These are phyloP conservation scores for Thelephora terrestris DNA, from an alignment of 1,284 basidiomycete genomes.

Conservation along the genomic window DNA sequence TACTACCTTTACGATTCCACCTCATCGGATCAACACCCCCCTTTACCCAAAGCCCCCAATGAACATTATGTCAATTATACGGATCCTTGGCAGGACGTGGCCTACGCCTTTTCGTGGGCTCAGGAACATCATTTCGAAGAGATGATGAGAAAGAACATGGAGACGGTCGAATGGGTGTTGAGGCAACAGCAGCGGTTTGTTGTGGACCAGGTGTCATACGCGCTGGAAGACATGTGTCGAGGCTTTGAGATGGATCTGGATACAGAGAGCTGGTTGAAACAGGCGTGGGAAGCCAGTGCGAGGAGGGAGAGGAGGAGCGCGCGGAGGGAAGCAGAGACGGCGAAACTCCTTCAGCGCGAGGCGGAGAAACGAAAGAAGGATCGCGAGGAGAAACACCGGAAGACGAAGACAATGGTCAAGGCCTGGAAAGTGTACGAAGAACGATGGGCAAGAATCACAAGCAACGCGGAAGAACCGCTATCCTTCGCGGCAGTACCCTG, in stretches of 20 bases:
- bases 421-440: slow-evolving; percentile 54
- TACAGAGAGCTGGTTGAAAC: slow-evolving; percentile 1
- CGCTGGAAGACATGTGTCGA: slow-evolving; percentile 35
- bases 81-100: slow-evolving; percentile 28
- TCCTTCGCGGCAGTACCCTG: slow-evolving; percentile 60
- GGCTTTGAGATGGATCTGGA: slow-evolving; percentile 33
- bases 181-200: slow-evolving; percentile 32
- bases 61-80: slow-evolving; percentile 3
- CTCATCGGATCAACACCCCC: no score
- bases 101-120: slow-evolving; percentile 43
- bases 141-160: slow-evolving; percentile 33
- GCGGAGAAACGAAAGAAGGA: slow-evolving; percentile 21
- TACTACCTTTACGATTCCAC: no score
- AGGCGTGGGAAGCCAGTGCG: slow-evolving; percentile 31
- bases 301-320: slow-evolving; percentile 32
- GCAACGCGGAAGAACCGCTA: slow-evolving; percentile 34
- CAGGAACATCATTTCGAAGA: slow-evolving; percentile 39
- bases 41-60: no score
- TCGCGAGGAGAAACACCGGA: slow-evolving; percentile 21
- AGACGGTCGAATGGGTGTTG: slow-evolving; percentile 51
- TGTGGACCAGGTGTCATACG: slow-evolving; percentile 11
- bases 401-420: slow-evolving; percentile 33
- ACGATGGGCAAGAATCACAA: slow-evolving; percentile 41
- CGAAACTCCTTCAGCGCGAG: slow-evolving; percentile 21
- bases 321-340: slow-evolving; percentile 26